These are phyloP conservation scores for Alternaria tenuissima DNA, from an alignment of 2,329 filamentous ascomycete genomes.

Conservation along the genomic window DNA sequence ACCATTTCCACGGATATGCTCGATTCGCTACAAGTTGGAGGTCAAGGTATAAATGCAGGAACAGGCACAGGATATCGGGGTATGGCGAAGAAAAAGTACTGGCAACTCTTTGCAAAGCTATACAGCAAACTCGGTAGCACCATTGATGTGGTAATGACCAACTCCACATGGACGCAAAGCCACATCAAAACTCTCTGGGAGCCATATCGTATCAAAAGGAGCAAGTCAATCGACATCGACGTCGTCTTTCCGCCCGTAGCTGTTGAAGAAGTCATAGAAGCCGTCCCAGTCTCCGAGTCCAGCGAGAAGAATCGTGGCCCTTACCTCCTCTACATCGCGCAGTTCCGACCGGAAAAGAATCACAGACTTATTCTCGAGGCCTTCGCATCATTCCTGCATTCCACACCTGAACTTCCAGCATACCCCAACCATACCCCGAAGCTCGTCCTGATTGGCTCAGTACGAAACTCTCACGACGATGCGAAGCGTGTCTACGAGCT, in stretches of 20 bases:
- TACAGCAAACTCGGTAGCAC: conserved; percentile 85
- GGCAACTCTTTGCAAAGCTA: conserved; percentile 81
- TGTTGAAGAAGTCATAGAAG: conserved; percentile 80
- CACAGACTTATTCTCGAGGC: conserved; percentile 85
- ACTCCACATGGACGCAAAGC: conserved; percentile 88
- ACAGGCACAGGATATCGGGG: conserved; percentile 77
- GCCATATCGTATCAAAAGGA: conserved; percentile 52
- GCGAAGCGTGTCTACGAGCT: conserved; percentile 87
- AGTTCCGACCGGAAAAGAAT: conserved; percentile 98
- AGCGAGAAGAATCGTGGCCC: conserved; percentile 76
- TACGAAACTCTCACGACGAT: conserved; percentile 81
- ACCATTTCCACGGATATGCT: conserved; percentile 99
- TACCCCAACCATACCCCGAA: conserved; percentile 64
- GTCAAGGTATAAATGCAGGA: conserved; percentile 82
- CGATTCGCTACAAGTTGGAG: conserved; percentile 68
- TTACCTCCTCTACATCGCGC: conserved; percentile 88
- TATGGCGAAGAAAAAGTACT: conserved; percentile 79
- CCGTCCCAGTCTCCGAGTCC: conserved; percentile 73
- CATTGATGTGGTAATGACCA: conserved; percentile 96
- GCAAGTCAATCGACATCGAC: conserved; percentile 64
- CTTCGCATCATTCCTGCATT: conserved; percentile 75
- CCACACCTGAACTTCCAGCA: conserved; percentile 35
- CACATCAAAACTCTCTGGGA: conserved; percentile 84
- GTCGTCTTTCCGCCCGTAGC: conserved; percentile 93
- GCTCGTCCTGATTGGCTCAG: conserved; percentile 87